Conservation (phyloP, 306 rosid species). For the Lathyrus aphaca region DNA sequence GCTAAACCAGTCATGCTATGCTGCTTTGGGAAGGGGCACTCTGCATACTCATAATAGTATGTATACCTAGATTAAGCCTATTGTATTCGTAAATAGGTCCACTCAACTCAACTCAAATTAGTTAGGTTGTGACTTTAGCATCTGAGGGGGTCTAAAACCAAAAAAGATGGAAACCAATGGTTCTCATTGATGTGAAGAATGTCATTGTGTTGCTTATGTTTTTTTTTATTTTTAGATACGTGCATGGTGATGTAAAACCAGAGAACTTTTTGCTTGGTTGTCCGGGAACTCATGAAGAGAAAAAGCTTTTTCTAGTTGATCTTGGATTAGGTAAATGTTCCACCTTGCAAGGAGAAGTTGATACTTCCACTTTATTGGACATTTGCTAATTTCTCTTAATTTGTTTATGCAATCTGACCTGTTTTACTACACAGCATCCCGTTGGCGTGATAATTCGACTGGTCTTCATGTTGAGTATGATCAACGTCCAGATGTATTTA, state of each 20-base stretch:
- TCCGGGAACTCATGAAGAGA: slow-evolving; percentile 82
- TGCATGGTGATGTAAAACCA: slow-evolving; percentile 96
- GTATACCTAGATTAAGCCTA: neutral
- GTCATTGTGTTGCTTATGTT: neutral
- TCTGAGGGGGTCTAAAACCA: neutral
- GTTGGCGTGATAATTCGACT: slow-evolving; percentile 75
- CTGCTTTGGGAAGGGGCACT: neutral
- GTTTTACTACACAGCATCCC: slow-evolving; percentile 59
- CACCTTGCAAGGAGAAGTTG: neutral
- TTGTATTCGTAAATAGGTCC: neutral
- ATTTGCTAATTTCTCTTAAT: slow-evolving; percentile 39
- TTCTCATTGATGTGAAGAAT: slow-evolving; percentile 21
- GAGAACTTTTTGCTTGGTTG: slow-evolving; percentile 93
- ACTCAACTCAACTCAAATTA: neutral
- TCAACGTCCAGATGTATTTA: slow-evolving; percentile 94
- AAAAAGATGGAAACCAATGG: neutral
- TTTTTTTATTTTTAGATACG: slow-evolving; percentile 65
- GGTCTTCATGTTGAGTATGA: slow-evolving; percentile 93
- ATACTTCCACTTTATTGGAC: slow-evolving; percentile 16
- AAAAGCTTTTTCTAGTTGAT: slow-evolving; percentile 81
- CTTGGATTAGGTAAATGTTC: slow-evolving; percentile 80
- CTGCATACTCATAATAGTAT: neutral
- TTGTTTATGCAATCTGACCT: slow-evolving; percentile 20
- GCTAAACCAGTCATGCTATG: neutral
- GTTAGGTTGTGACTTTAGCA: neutral